Percentiles rank a stretch among this genome's conserved stretches.
Conservation (phyloP, 2,329 filamentous ascomycete genomes). For the Fusarium tanahbumbuense region DNA sequence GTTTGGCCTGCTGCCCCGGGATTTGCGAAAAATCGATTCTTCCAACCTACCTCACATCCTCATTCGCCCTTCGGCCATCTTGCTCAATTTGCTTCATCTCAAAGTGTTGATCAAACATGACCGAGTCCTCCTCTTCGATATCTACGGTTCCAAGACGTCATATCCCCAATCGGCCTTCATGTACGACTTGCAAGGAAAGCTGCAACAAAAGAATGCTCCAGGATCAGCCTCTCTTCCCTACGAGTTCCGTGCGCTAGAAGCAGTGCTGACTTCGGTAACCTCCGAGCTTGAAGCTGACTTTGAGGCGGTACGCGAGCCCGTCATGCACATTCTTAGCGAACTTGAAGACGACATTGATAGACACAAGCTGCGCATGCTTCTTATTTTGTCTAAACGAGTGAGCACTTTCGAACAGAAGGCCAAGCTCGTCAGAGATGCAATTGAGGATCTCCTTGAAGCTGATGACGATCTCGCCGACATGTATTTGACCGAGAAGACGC, state of each 20-base stretch:
- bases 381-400: conserved; percentile 94
- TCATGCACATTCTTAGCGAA: conserved; percentile 87
- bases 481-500: conserved; percentile 92
- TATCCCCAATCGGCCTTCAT: conserved; percentile 98
- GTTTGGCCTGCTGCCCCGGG: conserved; percentile 93
- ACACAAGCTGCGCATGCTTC: conserved; percentile 88
- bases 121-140: conserved; percentile 93
- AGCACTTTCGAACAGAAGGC: conserved; percentile 98
- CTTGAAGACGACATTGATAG: conserved; percentile 97
- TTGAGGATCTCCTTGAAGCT: conserved; percentile 94
- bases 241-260: conserved; percentile 95
- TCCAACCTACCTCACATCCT: conserved; percentile 95
- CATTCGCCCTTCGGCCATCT: conserved; percentile 89
- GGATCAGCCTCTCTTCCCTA: conserved; percentile 80
- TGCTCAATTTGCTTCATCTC: conserved; percentile 96
- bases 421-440: conserved; percentile 90
- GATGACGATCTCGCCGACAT: conserved; percentile 95
- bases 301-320: conserved; percentile 90
- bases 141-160: conserved; percentile 92
- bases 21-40: conserved; percentile 97
- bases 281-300: conserved; percentile 93
- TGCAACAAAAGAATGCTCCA: conserved; percentile 78
- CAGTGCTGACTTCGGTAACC: conserved; percentile 93
- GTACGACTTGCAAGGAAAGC: conserved; percentile 93
- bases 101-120: conserved; percentile 96